phyloP scores from a whole-genome alignment of 2,329 filamentous ascomycete species.

The Falciphora oryzae region DNA sequence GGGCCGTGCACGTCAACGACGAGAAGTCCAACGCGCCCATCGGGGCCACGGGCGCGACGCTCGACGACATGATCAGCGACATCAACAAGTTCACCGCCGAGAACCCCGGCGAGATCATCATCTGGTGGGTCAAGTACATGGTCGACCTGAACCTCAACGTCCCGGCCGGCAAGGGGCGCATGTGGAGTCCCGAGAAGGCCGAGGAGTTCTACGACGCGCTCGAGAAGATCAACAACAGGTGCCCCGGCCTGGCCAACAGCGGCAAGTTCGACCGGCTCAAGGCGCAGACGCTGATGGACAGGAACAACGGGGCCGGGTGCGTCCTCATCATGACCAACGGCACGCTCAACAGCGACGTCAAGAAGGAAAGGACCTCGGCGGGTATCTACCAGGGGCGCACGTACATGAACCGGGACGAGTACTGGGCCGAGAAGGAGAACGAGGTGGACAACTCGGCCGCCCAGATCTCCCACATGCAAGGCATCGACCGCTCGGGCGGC shows the following conservation, averaged over 20 bases:
- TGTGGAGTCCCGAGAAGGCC: neutral
- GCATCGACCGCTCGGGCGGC: slow-evolving; percentile 2
- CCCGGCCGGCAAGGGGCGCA: neutral
- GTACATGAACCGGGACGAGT: neutral
- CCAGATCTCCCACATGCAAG: neutral
- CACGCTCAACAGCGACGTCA: neutral
- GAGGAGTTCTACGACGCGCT: neutral
- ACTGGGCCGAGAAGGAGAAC: neutral
- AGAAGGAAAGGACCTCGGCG: neutral
- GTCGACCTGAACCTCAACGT: slow-evolving; percentile 1
- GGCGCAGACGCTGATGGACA: neutral
- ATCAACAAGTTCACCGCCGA: neutral
- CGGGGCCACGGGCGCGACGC: neutral
- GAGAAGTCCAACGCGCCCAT: neutral
- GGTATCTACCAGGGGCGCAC: neutral
- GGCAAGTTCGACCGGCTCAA: neutral
- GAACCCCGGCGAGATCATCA: neutral
- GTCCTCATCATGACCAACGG: neutral
- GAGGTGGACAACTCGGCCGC: neutral
- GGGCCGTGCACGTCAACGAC: neutral
- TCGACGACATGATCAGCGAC: neutral
- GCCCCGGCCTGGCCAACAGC: neutral
- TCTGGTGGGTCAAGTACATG: slow-evolving; percentile 2
- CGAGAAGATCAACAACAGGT: slow-evolving; percentile 1
- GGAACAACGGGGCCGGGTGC: neutral